Base-by-base conservation (phyloP, 2,329 filamentous ascomycete species). In the Atkinsonella hypoxylon region DNA sequence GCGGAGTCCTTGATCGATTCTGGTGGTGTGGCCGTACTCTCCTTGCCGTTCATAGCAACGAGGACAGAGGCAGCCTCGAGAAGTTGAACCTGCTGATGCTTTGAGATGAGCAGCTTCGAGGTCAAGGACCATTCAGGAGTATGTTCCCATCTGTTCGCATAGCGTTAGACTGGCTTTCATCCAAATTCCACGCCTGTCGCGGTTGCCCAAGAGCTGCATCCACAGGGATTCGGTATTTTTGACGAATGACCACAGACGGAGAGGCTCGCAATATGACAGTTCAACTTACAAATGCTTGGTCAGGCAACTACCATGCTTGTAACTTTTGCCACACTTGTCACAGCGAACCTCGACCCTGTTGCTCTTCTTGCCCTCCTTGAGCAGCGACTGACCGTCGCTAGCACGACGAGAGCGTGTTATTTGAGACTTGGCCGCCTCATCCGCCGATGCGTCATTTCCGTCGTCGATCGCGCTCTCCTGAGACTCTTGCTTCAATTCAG, bases 261-360 rank as follows among this genome's bases (percentile, higher is more conserved):
- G 43, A 26, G 8, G 7, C 30, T 20, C 38, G 38, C 62, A 62
- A 64, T 59, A 59, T 65, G 64, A 57, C 64, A 62, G 66, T 66
- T 67, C 65, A 70, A 95, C 93, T 81, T 83, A 97, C 93, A 96
- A 85, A 83, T 98, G 93, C 82, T 97, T 98, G 69, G 88, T 94
- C 77, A 98, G 82, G 82, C 93, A 98, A 77, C 93, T 97, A 82
- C 90, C 95, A 79, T 98, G 93, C 83, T 98, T 98, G 82, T 98
- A 98, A 73, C 89, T 89, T 79, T 98, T 98, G 70, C 91, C 91
- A 76, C 93, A 98, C 72, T 90, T 91, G 67, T 95, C 89, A 75
- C 93, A 98, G 70, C 87, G 89, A 66, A 98, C 81, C 69, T 97
- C 91, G 63, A 83, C 82, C 63, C 83, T 81, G 72, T 81, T 86